Base-by-base conservation (phyloP, 2,329 filamentous ascomycete genomes). In the Fusarium virguliforme region DNA sequence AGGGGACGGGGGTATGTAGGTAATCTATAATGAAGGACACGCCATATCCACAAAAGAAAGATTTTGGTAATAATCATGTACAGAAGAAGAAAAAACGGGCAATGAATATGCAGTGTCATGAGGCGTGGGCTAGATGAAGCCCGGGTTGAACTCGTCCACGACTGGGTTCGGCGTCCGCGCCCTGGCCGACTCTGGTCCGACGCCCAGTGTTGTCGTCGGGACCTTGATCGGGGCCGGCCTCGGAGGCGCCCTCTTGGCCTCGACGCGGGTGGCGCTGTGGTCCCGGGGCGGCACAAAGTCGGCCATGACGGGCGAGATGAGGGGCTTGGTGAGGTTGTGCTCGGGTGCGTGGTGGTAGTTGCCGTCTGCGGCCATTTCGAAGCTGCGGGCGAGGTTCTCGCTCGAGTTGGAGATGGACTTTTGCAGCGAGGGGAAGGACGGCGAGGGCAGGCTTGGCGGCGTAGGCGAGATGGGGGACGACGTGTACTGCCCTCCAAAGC, bases 361-460 rank as follows among this genome's bases (percentile, higher is more conserved):
- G 1, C 34, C 73, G 7, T 70, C 68, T 6, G 73, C 67, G 15
- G 72, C 64, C 22, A 79, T 64, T 30, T 81, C 80, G 64, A 82
- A 79, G 3, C 74, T 75, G 18, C 70, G 74, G 10, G 76, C 75
- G 2, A 83, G 68, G 40, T 76, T 76, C 48, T 79, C 77, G 61
- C 74, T 79, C 12, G 78, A 77, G 50, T 32, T 76, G 1, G 79
- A 80, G 38, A 82, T 78, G 30, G 78, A 77, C 48, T 78, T 74
- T 55, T 80, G 77, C 2, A 82, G 69, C 0, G 81, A 81, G 4
- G 76, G 66, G 28, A 82, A 82, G 0, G 79, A 79, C 3, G 81
- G 81, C 13, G 80, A 81, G 1, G 80, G 79, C 6, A 82, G 68
- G 7, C 77, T 79, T 0, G 80, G 79, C 2, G 80, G 73, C 6